phyloP scores from a whole-genome alignment of 257 asterid species.

The Solanum chilense region DNA sequence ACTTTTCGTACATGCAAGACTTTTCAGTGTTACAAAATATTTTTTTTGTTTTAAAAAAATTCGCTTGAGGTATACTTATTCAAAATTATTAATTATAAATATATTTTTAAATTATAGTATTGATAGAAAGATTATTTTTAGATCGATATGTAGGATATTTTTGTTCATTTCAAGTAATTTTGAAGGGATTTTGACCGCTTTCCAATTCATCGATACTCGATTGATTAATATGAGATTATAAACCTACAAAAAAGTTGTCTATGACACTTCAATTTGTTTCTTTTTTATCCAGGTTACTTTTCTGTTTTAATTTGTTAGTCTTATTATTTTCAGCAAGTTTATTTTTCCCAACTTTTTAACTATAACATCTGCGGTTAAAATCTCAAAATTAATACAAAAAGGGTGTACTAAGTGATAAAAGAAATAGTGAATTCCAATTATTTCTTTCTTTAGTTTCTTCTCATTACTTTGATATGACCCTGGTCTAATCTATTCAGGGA shows the following conservation, averaged over 20 bases:
- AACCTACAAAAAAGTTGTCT: background rate
- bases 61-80: background rate
- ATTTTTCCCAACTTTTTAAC: no score
- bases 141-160: no score
- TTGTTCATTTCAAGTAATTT: no score
- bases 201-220: background rate
- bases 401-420: background rate
- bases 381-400: background rate
- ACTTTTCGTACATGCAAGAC: background rate
- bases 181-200: background rate
- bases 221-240: background rate
- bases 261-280: background rate
- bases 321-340: no score
- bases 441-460: background rate
- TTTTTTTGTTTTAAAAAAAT: no score
- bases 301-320: no score
- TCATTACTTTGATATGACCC: background rate
- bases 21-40: no score
- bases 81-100: background rate
- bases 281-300: no score
- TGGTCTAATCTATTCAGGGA: background rate
- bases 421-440: background rate
- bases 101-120: no score
- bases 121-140: no score
- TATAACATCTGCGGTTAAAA: no score